Base-by-base conservation (phyloP, 768 basidiomycete genomes). In the Naganishia kalamii region DNA sequence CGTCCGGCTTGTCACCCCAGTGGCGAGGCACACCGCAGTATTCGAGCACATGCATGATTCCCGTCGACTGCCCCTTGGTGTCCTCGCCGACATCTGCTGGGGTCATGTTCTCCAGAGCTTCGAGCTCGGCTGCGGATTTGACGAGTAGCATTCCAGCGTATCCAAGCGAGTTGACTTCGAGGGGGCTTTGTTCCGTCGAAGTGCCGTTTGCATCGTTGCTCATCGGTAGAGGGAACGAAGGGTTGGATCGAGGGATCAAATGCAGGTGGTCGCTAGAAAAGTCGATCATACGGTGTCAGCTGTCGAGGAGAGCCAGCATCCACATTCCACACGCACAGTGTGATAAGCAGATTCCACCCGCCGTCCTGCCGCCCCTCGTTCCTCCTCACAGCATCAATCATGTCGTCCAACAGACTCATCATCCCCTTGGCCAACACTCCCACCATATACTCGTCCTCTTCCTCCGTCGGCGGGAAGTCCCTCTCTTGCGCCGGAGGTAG, bases 81-180 rank as follows among this genome's bases (percentile, higher is more conserved):
- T 72, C 57, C 1, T 30, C 40, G 6, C 35, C 21, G 37, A 72
- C 64, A 19, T 43, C 40, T 30, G 21, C 54, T 2, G 43, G n/a
- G 7, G 70, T 69, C 1, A 66, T 85, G 65, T 79, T 77, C 76
- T 84, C 84, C 44, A 96, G 82, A 1, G 82, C 83, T 62, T 85
- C 84, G 54, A 90, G 75, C 78, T 93, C 90, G 21, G 82, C 82
- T 61, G 88, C 84, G 68, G 87, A 90, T 80, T 88, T 90, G 27
- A 89, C 90, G 62, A 96, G 83, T 67, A 96, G 71, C 86, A 90
- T 85, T 0, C 93, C 93, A 7, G 90, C 88, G 74, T 88, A 96
- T 15, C 90, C 93, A 51, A 96, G 82, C 48, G 93, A 83, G 76
- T 97, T 96, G 46, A 97, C 81, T 71, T 85, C 84, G 29, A 97